Evolutionary conservation across 2,329 filamentous ascomycete genomes (phyloP), one percentile per base, ranked within the genome.

Genomic region (Colletotrichum paranaense): DNA sequence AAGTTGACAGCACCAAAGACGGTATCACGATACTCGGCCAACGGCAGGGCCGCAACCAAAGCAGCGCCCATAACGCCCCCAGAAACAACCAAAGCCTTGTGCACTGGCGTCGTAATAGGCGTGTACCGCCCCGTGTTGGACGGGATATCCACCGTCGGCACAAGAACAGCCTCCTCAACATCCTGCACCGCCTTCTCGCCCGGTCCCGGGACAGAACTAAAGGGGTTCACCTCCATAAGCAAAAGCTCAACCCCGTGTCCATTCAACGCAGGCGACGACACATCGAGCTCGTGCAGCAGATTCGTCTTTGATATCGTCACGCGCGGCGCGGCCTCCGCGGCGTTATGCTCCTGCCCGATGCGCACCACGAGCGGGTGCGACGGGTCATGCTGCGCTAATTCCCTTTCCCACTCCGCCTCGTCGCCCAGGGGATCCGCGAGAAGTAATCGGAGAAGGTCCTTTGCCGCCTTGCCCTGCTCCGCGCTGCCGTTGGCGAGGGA

Each of bases 21-120:
- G 74, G 82, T 84, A 67, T 82, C 82, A 73, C 79, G 75, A 76
- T 80, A 80, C 72, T 83, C 80, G 1, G 83, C 60, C 46, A 85
- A 74, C 22, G 86, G 82, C 59, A 89, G 79, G 9, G 84, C 78
- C 6, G 88, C 81, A 7, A 90, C 76, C 1, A 88, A 85, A 5
- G 92, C 86, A 1, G 93, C 90, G 8, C 93, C 94, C 66, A 89
- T 84, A 2, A 97, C 83, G 0, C 94, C 95, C 62, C 94, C 88
- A 0, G 91, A 92, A 9, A 97, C 88, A 11, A 98, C 78, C 19
- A 98, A 83, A 1, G 92, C 91, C 79, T 92, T 94, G 80, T 98
- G 96, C 1, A 98, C 95, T 0, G 96, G 95, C 57, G 94, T 95
- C 7, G 91, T 90, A 55, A 97, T 87, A 19, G 91, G 88, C 14